phyloP scores from a whole-genome alignment of 257 asterid genomes.

The Leptodermis oblonga region DNA sequence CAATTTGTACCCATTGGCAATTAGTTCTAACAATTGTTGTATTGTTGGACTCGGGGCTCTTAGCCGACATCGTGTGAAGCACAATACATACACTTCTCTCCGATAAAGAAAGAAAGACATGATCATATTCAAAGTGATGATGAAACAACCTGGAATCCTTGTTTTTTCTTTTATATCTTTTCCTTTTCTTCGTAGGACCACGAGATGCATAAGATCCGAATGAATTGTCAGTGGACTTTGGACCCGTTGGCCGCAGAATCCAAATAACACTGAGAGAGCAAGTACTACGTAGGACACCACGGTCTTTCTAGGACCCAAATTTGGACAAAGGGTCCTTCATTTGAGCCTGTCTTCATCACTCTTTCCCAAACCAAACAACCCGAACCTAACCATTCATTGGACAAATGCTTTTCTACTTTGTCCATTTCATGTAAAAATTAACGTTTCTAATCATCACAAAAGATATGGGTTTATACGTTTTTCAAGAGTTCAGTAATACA shows the following conservation, averaged over 20 bases:
- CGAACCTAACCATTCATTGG: not conserved
- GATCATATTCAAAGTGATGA: not conserved
- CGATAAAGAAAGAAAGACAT: not conserved
- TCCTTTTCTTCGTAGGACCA: too few species aligned
- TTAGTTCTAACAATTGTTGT: too few species aligned
- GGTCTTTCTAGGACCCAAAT: not conserved
- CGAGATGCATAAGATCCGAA: not conserved
- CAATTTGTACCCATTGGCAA: too few species aligned
- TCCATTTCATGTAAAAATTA: not conserved
- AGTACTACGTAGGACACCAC: conserved; percentile 15
- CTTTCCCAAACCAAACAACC: conserved; percentile 1
- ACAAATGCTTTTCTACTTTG: not conserved
- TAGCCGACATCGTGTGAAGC: too few species aligned
- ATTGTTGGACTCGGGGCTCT: too few species aligned
- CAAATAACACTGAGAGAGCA: not conserved
- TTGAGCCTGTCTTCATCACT: conserved; percentile 14
- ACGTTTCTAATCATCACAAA: too few species aligned
- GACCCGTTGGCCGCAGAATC: not conserved
- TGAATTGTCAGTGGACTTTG: not conserved
- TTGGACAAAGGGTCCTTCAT: not conserved
- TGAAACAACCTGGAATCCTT: not conserved
- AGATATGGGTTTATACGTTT: not conserved
- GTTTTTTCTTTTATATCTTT: not conserved
- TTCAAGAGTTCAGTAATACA: not conserved
- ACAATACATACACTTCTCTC: too few species aligned